Base-by-base conservation (phyloP, 306 rosid genomes). In the Crotalaria pallida region DNA sequence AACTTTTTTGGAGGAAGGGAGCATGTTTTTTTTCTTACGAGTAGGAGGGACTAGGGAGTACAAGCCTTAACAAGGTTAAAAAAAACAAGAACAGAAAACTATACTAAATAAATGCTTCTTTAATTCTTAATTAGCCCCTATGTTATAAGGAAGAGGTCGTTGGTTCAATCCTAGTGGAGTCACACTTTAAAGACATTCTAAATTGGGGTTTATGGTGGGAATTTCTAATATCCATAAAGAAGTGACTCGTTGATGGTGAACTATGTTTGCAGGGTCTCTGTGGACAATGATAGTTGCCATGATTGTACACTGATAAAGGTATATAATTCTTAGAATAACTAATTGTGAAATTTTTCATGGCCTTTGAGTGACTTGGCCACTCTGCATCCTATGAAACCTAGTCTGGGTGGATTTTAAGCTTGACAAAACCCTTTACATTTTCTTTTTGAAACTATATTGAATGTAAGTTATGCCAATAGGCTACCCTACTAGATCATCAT, bases 231-330 rank as follows among this genome's bases (percentile, higher is more conserved):
- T 51, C 60, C 48, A 31, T 22, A 58, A 57, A 59, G 83, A 60
- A 74, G 73, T 63, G 36, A 64, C 76, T 74, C 64, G 67, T 79
- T 79, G 57, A 73, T 74, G 57, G 38, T 75, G 17, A 65, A 59
- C 43, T 60, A 27, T 81, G 60, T 72, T 58, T 63, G 76, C 89
- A 87, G 93, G 91, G 94, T 90, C 77, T 90, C 89, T 33, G 80
- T 85, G 59, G 96, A 90, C 87, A 87, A 86, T 77, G 80, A 86
- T 58, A 85, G 87, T 69, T 87, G 80, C 84, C 79, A 59, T 69
- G 88, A 84, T 72, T 79, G 84, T 79, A 87, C 96, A 58, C 83
- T 85, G 53, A 82, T 90, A 65, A 88, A 90, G 94, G 94, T 87
- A 78, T 79, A 70, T n/a, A 58, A 68, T 62, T 59, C 58, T 23